phyloP scores from a whole-genome alignment of 2,329 filamentous ascomycete genomes.

The Pseudopithomyces maydicus region DNA sequence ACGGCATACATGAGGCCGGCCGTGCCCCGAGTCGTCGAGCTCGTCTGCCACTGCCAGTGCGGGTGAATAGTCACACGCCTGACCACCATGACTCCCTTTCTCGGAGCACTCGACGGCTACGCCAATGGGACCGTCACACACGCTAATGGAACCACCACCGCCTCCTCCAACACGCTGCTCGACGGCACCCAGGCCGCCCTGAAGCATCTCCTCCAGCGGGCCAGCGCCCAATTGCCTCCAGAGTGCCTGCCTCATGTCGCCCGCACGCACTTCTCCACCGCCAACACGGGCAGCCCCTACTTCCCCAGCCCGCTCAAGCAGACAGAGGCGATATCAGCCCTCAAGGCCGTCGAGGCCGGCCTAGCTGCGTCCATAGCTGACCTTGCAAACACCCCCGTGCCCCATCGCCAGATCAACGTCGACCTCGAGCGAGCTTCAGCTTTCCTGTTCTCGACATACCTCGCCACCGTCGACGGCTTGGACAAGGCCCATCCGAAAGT shows the following conservation, averaged over 20 bases:
- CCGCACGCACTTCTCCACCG: constrained; percentile 39
- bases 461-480: constrained; percentile 61
- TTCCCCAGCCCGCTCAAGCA: constrained; percentile 57
- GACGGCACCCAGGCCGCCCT: constrained; percentile 40
- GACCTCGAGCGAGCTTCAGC: constrained; percentile 60
- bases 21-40: constrained; percentile 3
- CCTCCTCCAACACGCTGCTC: constrained; percentile 32
- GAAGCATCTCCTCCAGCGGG: constrained; percentile 36
- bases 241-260: constrained; percentile 39
- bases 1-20: not conserved
- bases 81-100: constrained; percentile 34
- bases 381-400: constrained; percentile 52
- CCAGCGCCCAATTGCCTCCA: constrained; percentile 39
- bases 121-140: constrained; percentile 10
- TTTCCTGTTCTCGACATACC: constrained; percentile 64
- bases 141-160: too few relatives aligned
- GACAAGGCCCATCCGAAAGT: constrained; percentile 49
- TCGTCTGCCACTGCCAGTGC: constrained; percentile 4
- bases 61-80: too few relatives aligned
- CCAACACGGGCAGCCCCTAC: constrained; percentile 46
- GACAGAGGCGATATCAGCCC: constrained; percentile 58
- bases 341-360: constrained; percentile 65
- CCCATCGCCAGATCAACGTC: constrained; percentile 52
- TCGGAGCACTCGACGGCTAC: constrained; percentile 21
- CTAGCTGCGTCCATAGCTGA: constrained; percentile 65